phyloP scores from a whole-genome alignment of 257 asterid species.

The Knoxia roxburghii region DNA sequence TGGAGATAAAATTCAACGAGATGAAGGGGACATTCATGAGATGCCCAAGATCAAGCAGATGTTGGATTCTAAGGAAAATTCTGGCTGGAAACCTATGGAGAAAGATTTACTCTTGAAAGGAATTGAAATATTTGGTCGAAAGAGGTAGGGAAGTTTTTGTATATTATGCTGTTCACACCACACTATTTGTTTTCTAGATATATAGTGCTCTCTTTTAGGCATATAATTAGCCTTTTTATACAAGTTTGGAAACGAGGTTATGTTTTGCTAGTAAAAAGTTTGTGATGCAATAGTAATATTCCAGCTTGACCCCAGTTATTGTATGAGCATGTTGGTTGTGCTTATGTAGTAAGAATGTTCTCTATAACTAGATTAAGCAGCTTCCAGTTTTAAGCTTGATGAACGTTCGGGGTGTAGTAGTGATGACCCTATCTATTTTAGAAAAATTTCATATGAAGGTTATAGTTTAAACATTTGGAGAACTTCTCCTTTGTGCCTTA shows the following conservation, averaged over 20 bases:
- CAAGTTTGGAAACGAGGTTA: not conserved
- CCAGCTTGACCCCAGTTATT: not conserved
- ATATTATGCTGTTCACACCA: not conserved
- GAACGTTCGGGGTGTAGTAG: not conserved
- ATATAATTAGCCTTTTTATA: not conserved
- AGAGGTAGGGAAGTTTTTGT: constrained; percentile 47
- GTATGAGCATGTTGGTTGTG: not conserved
- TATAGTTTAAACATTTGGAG: no score
- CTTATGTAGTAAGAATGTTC: not conserved
- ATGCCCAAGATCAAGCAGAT: constrained; percentile 26
- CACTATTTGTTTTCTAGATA: not conserved
- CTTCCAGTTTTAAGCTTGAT: not conserved
- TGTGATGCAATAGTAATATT: not conserved
- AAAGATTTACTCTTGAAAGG: constrained; percentile 86
- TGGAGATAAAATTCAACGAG: constrained; percentile 22
- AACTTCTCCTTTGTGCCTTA: not conserved
- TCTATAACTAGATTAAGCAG: not conserved
- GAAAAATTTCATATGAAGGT: no score
- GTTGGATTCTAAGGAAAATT: constrained; percentile 21
- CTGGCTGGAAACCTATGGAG: constrained; percentile 81
- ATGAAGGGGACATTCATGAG: constrained; percentile 29
- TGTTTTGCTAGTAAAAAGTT: constrained; percentile 2
- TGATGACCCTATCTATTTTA: not conserved
- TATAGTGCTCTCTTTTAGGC: not conserved
- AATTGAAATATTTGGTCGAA: constrained; percentile 86